Base-by-base conservation (phyloP, 73 alveolate genomes). In the Urostyla sp. region DNA sequence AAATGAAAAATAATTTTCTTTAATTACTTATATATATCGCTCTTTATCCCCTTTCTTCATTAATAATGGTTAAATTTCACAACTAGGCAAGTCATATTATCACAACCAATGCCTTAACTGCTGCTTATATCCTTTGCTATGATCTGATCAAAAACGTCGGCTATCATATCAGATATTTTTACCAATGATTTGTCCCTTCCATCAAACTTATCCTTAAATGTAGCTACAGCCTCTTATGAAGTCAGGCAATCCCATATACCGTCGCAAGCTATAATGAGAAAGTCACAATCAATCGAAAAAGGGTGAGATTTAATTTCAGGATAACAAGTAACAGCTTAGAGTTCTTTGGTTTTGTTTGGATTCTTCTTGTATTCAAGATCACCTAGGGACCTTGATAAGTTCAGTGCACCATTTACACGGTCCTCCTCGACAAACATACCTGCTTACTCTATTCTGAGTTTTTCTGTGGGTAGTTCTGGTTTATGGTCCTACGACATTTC, bases 401-500 rank as follows among this genome's bases (percentile, higher is more conserved):
- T 92, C 58, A 92, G 76, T 52, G 69, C 80, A 28, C 96, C 98
- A 50, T 89, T 89, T 15, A 92, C 94, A 59, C 98, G 53, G 35
- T 91, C 87, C 40, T 85, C 93, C 56, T 75, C 87, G 0, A 92
- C 93, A 37, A 87, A 85, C 28, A 95, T 96, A 11, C 90, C 89
- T 4, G 98, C 98, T 67, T 77, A 80, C 45, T 67, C 91, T 24
- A 94, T 94, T 21, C 98, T 82, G 45, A n/a, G 56, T 82, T 82
- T 90, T 85, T 94, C 98, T 16, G 91, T 88, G 32, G 63, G 79
- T 18, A 81, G 54, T n/a, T 87, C 94, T 3, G 94, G 98, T 67
- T 94, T 94, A 75, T 94, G 98, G 51, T 94, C 96, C 13, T 36
- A 61, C 55, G 84, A 88, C 91, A 89, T 77, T 50, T 85, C 91